Conservation (phyloP, 2,329 filamentous ascomycete genomes). For the Colletotrichum eremochloae region DNA sequence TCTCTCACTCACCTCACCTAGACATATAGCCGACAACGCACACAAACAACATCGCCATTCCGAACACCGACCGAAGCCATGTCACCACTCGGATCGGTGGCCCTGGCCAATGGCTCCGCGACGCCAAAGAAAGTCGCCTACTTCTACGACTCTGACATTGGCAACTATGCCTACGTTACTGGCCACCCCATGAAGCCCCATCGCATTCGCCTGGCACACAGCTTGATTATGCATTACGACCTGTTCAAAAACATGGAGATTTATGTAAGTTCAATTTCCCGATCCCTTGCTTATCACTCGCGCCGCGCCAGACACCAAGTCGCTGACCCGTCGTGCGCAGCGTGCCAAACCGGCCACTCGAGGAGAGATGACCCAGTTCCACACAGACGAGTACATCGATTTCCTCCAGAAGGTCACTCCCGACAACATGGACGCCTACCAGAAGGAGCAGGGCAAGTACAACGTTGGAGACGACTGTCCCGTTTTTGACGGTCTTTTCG, state of each 20-base stretch:
- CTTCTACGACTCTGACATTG: constrained; percentile 98
- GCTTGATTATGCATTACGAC: constrained; percentile 95
- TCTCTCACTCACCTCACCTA: background rate
- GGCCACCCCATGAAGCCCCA: constrained; percentile 99
- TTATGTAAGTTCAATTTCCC: constrained; percentile 73
- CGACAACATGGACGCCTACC: constrained; percentile 96
- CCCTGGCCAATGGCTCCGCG: constrained; percentile 58
- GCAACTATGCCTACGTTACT: constrained; percentile 97
- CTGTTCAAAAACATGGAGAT: constrained; percentile 98
- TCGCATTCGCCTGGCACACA: constrained; percentile 93
- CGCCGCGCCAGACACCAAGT: background rate
- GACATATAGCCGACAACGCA: constrained; percentile 11
- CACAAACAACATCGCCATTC: background rate
- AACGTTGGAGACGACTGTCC: constrained; percentile 98
- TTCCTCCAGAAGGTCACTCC: constrained; percentile 96
- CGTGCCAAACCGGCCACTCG: constrained; percentile 88
- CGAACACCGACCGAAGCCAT: constrained; percentile 36
- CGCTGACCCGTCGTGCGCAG: constrained; percentile 56
- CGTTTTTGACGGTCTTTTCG: constrained; percentile 97
- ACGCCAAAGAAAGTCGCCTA: constrained; percentile 89
- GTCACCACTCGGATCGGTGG: constrained; percentile 57
- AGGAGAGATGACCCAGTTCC: constrained; percentile 93
- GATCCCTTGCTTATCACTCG: constrained; percentile 51
- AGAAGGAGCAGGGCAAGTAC: constrained; percentile 91
- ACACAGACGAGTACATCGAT: constrained; percentile 95